Base-by-base conservation (phyloP, 495 filamentous ascomycete genomes). In the Aspergillus campestris region DNA sequence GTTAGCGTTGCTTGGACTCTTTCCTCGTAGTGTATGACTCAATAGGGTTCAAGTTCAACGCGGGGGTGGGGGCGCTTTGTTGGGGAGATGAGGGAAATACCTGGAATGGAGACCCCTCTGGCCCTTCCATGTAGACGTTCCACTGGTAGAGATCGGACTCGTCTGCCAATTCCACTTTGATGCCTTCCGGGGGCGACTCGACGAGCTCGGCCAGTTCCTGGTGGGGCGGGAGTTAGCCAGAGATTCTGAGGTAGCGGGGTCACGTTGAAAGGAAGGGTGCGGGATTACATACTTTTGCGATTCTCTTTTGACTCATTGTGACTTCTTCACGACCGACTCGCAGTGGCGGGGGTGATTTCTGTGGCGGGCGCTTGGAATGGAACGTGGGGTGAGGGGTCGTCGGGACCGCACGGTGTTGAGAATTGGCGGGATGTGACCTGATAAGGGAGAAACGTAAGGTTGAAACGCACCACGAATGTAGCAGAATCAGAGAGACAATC, bases 111-210 rank as follows among this genome's bases (percentile, higher is more conserved):
- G 86, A 84, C 31, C 71, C 69, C 47, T 82, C 70, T 0, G 89
- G 89, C 0, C 86, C 90, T 11, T 79, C 75, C 65, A 97, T 81
- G 29, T 72, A 65, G 49, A 92, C 76, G 52, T 86, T 81, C 92
- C 92, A 98, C 36, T 79, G 78, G 71, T 86, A 82, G 31, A 98
- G 65, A 70, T 95, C 78, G n/a, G 72, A 63, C 42, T 89, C 84
- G 48, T 82, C 74, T 37, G 78, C 70, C 1, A 90, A 73, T 43
- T 60, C 60, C 53, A 91, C 72, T 33, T 58, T 71, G 59, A 91
- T 83, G 29, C 84, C 85, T 0, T 70, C 51, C 0, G 83, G 83
- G 8, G 86, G 83, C 42, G 67, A 70, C 44, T 66, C 64, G 34
- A 69, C 76, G 60, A 88, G 79, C 54, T 90, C 85, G 31, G 67